Evolutionary conservation across 1,284 basidiomycete genomes (phyloP).

Genomic region (Leccinum fallax): DNA sequence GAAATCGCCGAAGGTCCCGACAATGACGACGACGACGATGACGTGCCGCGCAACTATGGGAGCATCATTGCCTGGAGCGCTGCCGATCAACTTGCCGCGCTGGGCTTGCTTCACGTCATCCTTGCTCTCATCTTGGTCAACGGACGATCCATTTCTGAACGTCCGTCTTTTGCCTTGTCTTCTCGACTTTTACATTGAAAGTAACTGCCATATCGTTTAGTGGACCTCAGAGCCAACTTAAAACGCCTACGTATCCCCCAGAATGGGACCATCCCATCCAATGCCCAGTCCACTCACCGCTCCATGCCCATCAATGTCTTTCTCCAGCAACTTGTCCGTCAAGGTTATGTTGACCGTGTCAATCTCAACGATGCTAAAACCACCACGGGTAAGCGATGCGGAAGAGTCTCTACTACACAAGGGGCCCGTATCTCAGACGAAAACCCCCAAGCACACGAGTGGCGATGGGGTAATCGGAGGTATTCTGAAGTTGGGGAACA

Average conservation of each 20-base stretch:
- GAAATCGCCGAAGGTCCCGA: slow-evolving; percentile 50
- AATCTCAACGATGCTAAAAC: slow-evolving; percentile 49
- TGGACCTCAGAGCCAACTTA: slow-evolving; percentile 61
- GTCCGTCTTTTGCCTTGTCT: slow-evolving; percentile 43
- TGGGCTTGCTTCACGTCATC: slow-evolving; percentile 70
- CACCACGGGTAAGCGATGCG: slow-evolving; percentile 52
- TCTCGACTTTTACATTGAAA: slow-evolving; percentile 10
- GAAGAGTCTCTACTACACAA: slow-evolving; percentile 46
- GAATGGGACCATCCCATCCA: slow-evolving; percentile 46
- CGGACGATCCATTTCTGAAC: slow-evolving; percentile 64
- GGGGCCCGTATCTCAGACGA: slow-evolving; percentile 41
- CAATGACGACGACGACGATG: slow-evolving; percentile 44
- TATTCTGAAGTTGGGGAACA: no score
- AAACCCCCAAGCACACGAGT: no score
- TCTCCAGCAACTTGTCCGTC: slow-evolving; percentile 57
- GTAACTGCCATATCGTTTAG: slow-evolving; percentile 31
- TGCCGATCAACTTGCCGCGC: slow-evolving; percentile 59
- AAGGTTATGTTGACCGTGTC: slow-evolving; percentile 67
- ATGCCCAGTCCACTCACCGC: slow-evolving; percentile 50
- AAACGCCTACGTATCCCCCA: slow-evolving; percentile 61
- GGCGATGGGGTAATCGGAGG: no score
- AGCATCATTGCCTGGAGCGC: slow-evolving; percentile 70
- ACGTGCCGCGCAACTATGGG: slow-evolving; percentile 49
- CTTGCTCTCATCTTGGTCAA: slow-evolving; percentile 72
- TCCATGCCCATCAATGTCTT: slow-evolving; percentile 56